Evolutionary conservation across 495 filamentous ascomycete species (phyloP).

Genomic region (Tetracladium marchalianum): DNA sequence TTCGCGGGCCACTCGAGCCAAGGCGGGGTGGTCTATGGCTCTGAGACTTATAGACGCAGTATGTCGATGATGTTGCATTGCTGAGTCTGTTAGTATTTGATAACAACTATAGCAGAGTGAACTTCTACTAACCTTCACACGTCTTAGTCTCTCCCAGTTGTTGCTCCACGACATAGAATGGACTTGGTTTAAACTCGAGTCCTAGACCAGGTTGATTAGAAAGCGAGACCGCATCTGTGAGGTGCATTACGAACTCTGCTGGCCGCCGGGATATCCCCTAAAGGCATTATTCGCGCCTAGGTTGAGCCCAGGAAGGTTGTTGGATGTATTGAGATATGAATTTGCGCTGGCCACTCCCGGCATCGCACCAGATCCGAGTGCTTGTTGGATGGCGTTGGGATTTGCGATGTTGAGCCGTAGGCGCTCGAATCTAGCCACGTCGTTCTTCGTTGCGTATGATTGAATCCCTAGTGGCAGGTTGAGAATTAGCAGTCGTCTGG

Average conservation of each 20-base stretch:
- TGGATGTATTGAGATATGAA: background rate
- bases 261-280: too few species aligned
- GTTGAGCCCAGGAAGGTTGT: background rate
- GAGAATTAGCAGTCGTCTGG: background rate
- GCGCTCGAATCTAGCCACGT: constrained; percentile 25
- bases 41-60: constrained; percentile 41
- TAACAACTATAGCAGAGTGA: constrained; percentile 3
- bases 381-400: constrained; percentile 7
- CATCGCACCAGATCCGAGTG: background rate
- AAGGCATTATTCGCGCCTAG: too few species aligned
- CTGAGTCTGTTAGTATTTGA: constrained; percentile 23
- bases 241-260: constrained; percentile 5
- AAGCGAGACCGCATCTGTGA: background rate
- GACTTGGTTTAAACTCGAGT: constrained; percentile 60
- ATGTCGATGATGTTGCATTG: constrained; percentile 51
- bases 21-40: constrained; percentile 34
- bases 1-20: constrained; percentile 42
- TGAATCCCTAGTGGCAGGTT: constrained; percentile 4
- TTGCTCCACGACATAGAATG: constrained; percentile 59
- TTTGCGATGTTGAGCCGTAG: constrained; percentile 25
- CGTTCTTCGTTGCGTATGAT: constrained; percentile 10
- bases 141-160: constrained; percentile 50
- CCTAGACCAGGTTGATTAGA: constrained; percentile 11
- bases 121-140: constrained; percentile 51
- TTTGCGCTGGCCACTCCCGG: background rate